Evolutionary conservation across 257 asterid species (phyloP), one percentile per base, ranked within the genome.

Genomic region (Ehretia macrophylla): DNA sequence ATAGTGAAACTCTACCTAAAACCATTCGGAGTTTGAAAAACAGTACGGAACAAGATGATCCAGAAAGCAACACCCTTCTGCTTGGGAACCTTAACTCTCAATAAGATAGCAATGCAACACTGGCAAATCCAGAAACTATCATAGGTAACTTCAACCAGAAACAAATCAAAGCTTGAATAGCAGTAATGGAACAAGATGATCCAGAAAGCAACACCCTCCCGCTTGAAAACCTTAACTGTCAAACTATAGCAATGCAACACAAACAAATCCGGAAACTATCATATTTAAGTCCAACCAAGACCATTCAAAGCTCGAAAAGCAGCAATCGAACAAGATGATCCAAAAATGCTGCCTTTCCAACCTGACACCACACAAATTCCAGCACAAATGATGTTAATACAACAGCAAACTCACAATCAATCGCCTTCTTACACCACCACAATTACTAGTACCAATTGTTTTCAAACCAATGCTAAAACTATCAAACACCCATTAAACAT

Each of bases 401-500:
- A 49, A 49, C 54, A 17, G 5, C 54, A 49, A 49, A n/a, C 13
- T n/a, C 17, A 1, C 23, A 49, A 49, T 3, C 12, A 49, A 49
- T 17, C 27, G 8, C 23, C 54, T 49, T 49, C n/a, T 17, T 5
- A 49, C 11, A 21, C 54, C 17, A 21, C 54, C 20, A 8, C n/a
- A 49, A 49, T 49, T 18, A 1, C 52, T 4, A 17, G 21, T 49
- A 49, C 27, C 27, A 49, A 27, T 27, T 27, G 4, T 27, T 27
- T 44, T 16, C 44, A 58, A 32, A 35, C 56, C 53, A 59, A 12
- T 16, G 47, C 60, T 54, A 56, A 73, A 55, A 51, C 42, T 23
- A 49, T 23, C 42, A 47, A n/a, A 47, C 42, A 19, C 22, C 68
- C 69, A 55, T 32, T 57, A 71, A 14, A 51, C 35, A 32, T 37